Evolutionary conservation across 1,284 basidiomycete genomes (phyloP), one percentile per base, ranked within the genome.

Genomic region (Moesziomyces globuligerus): DNA sequence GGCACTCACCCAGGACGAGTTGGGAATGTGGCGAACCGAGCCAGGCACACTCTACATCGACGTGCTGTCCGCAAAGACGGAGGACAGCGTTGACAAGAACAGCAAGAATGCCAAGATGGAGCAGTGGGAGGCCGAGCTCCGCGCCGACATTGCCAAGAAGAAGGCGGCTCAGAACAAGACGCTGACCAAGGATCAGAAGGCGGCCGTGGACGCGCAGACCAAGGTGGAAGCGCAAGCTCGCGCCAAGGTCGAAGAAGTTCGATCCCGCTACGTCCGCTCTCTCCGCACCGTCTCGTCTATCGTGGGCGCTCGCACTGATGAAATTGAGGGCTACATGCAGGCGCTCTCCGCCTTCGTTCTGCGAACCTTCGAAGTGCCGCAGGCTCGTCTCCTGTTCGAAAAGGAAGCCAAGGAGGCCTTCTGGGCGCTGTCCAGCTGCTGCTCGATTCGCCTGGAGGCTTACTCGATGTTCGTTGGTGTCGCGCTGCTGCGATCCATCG

Each of bases 121-220:
- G 34, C 54, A 70, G 37, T 82, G 81, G 81, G 81, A 82, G 34
- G 78, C 75, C 17, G 80, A 82, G 56, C 68, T 82, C 18, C 75
- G 81, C 26, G 75, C 74, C 26, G 71, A 74, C 26, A 74, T 82
- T 20, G 81, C 80, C 18, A 74, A 72, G 59, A 80, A 81, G 60
- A 82, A 82, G 60, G 72, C 78, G 3, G 66, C 75, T 4, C 71
- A 68, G 26, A 75, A 54, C 43, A 72, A 75, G 57, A 66, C 67
- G 20, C 72, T 78, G 39, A 78, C 81, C 7, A 70, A 76, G 46
- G 75, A 80, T 55, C 71, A 82, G 48, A 68, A 77, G 54, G 64
- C 58, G 25, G 68, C 73, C 9, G 62, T 82, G 11, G 77, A 80
- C 13, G 72, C 77, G 2, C 81, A 82, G 48, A 48, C 76, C 34